Evolutionary conservation across 2,329 filamentous ascomycete species (phyloP).

Genomic region (Beauveria bassiana): DNA sequence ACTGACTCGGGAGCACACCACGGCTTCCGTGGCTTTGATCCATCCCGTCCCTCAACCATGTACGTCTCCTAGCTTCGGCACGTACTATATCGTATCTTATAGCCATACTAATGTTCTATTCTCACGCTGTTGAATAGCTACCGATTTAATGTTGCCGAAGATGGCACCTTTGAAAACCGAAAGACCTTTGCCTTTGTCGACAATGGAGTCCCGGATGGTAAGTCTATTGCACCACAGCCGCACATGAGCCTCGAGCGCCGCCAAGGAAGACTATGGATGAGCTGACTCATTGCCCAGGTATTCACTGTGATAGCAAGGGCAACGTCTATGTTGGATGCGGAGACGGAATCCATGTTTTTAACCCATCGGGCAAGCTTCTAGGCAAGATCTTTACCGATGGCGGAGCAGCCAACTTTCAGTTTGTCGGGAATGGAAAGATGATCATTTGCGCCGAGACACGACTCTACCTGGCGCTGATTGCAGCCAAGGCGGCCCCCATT

Average conservation of each 20-base stretch:
- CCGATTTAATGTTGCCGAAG: slow-evolving; percentile 35
- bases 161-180: slow-evolving; percentile 40
- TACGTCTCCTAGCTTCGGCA: slow-evolving; percentile 21
- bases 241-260: not conserved
- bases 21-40: slow-evolving; percentile 35
- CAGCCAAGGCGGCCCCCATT: slow-evolving; percentile 15
- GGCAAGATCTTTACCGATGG: slow-evolving; percentile 48
- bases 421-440: slow-evolving; percentile 30
- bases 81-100: not conserved
- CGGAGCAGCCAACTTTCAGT: slow-evolving; percentile 38
- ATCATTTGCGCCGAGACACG: slow-evolving; percentile 28
- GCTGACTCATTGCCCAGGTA: slow-evolving; percentile 29
- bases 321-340: slow-evolving; percentile 46
- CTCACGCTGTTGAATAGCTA: slow-evolving; percentile 25
- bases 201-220: slow-evolving; percentile 50
- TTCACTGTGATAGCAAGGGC: slow-evolving; percentile 46
- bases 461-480: slow-evolving; percentile 25
- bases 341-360: slow-evolving; percentile 43
- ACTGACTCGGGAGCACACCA: slow-evolving; percentile 47
- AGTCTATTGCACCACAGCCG: slow-evolving; percentile 7
- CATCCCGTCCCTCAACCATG: slow-evolving; percentile 38
- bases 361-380: slow-evolving; percentile 36
- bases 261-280: not conserved
- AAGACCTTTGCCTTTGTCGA: slow-evolving; percentile 50
- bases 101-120: not conserved